Conservation (phyloP, 192 early-diverging fungal species). For the Coemansia sp. region DNA sequence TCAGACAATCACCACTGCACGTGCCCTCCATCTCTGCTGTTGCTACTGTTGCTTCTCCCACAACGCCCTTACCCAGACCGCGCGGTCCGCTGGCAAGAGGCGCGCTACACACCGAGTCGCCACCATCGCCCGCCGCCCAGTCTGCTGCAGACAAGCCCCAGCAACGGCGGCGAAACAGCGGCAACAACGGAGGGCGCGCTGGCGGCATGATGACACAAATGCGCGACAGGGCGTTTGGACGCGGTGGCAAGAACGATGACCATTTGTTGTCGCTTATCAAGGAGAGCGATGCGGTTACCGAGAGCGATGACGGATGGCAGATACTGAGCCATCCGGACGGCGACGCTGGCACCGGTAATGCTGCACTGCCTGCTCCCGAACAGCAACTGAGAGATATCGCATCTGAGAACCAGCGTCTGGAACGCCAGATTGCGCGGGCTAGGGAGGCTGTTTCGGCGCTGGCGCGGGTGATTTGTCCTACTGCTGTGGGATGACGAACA, state of each 20-base stretch:
- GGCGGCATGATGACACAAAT: background rate
- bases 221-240: background rate
- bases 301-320: slow-evolving; percentile 22
- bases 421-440: slow-evolving; percentile 10
- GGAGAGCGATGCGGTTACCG: slow-evolving; percentile 9
- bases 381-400: slow-evolving; percentile 8
- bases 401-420: slow-evolving; percentile 22
- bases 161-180: slow-evolving; percentile 8
- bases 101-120: background rate
- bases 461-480: slow-evolving; percentile 13
- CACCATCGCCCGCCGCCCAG: slow-evolving; percentile 13
- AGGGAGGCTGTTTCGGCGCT: slow-evolving; percentile 20
- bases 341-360: background rate
- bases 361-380: slow-evolving; percentile 1
- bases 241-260: slow-evolving; percentile 1
- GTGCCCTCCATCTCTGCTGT: too few species aligned
- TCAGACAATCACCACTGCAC: background rate
- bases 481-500: background rate
- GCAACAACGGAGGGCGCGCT: background rate
- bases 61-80: background rate
- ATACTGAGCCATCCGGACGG: slow-evolving; percentile 11
- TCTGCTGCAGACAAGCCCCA: slow-evolving; percentile 11
- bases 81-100: background rate
- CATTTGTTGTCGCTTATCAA: slow-evolving; percentile 8
- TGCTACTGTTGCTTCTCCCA: background rate